phyloP scores from a whole-genome alignment of 1,284 basidiomycete genomes.

The Moesziomyces globuligerus region DNA sequence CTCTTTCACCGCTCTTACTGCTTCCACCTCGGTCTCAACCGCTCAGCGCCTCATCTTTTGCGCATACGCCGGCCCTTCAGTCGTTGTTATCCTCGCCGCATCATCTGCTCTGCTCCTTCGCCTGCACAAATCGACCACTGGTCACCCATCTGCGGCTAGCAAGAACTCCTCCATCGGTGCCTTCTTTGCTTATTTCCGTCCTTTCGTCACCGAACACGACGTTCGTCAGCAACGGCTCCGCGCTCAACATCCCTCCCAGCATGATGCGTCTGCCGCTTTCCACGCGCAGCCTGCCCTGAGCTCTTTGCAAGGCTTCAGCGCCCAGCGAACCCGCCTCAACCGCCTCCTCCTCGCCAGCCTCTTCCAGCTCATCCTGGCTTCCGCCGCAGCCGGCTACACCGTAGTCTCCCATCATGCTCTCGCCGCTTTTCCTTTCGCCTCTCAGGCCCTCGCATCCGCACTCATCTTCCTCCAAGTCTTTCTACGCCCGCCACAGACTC shows the following conservation, averaged over 20 bases:
- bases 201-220: conserved; percentile 36
- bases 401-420: not conserved
- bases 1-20: not conserved
- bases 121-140: not conserved
- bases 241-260: not conserved
- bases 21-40: not conserved
- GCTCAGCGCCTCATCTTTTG: not conserved
- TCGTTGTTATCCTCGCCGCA: not conserved
- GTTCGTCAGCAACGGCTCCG: conserved; percentile 16
- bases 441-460: conserved; percentile 15
- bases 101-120: not conserved
- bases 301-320: conserved; percentile 7
- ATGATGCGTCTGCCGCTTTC: not conserved
- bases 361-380: not conserved
- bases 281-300: not conserved
- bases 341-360: conserved; percentile 15
- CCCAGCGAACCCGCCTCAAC: conserved; percentile 24
- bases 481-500: conserved; percentile 25
- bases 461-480: conserved; percentile 22
- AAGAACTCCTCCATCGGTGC: not conserved
- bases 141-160: not conserved
- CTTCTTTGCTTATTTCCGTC: conserved; percentile 20
- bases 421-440: not conserved
- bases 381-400: conserved; percentile 8
- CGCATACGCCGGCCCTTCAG: not conserved